Evolutionary conservation across 345 rosid species (phyloP).

Genomic region (Populus tremula): DNA sequence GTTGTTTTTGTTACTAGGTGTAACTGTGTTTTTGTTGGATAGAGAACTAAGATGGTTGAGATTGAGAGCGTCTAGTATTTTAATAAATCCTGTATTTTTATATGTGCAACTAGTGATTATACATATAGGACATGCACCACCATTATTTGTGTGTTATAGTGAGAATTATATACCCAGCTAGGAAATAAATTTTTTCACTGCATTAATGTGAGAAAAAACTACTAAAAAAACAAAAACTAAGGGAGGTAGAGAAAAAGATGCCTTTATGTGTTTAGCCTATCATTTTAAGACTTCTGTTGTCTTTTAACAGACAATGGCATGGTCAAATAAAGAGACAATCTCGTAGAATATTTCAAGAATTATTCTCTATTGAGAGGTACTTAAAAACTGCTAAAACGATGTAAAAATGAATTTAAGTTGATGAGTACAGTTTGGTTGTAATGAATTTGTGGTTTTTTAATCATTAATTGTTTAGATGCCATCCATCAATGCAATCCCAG

Average conservation of each 20-base stretch:
- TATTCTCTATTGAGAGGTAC: not conserved
- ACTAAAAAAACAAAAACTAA: not conserved
- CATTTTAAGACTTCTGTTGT: conserved; percentile 20
- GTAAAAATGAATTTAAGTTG: not conserved
- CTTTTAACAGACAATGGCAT: conserved; percentile 11
- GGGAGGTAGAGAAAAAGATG: conserved; percentile 11
- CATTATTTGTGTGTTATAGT: too few relatives aligned
- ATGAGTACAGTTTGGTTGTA: not conserved
- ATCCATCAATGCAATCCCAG: conserved; percentile 7
- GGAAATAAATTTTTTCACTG: too few relatives aligned
- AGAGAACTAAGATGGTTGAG: too few relatives aligned
- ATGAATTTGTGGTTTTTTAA: not conserved
- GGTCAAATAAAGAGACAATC: not conserved
- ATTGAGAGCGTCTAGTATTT: too few relatives aligned
- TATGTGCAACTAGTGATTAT: too few relatives aligned
- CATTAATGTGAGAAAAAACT: too few relatives aligned
- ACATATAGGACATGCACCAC: too few relatives aligned
- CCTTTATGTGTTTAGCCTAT: conserved; percentile 24
- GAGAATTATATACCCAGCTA: too few relatives aligned
- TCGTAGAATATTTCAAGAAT: not conserved
- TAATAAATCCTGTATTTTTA: too few relatives aligned
- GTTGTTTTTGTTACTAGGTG: too few relatives aligned
- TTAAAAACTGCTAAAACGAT: not conserved
- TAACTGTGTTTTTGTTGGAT: too few relatives aligned
- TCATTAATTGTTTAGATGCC: not conserved